Conservation (phyloP, 768 basidiomycete genomes). For the Phanerochaete carnosa region DNA sequence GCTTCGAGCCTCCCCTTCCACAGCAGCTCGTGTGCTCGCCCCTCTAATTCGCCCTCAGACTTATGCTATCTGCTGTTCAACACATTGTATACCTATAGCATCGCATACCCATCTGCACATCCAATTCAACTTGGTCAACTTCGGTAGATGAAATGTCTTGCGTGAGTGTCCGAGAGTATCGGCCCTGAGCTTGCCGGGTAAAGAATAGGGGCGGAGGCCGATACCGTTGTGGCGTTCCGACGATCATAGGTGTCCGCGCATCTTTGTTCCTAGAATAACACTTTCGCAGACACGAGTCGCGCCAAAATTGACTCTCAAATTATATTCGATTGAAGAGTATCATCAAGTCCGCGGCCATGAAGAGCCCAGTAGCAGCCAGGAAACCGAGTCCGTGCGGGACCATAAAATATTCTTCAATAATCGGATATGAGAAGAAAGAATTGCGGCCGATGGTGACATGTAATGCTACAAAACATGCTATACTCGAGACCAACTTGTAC, state of each 20-base stretch:
- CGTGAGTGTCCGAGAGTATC: neutral
- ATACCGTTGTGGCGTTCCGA: neutral
- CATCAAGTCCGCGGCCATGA: neutral
- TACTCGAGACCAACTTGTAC: constrained; percentile 2
- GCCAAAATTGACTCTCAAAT: neutral
- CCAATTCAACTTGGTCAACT: neutral
- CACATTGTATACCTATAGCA: neutral
- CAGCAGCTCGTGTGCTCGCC: constrained; percentile 10
- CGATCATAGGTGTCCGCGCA: neutral
- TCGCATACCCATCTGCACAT: neutral
- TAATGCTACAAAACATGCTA: constrained; percentile 14
- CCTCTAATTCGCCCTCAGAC: neutral
- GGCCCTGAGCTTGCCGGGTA: neutral
- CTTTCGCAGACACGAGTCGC: too few relatives aligned
- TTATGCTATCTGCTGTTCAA: neutral
- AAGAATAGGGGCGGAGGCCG: neutral
- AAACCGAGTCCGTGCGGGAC: neutral
- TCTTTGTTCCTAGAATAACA: neutral
- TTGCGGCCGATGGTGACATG: constrained; percentile 9
- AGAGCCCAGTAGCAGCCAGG: neutral
- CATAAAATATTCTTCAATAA: constrained; percentile 11
- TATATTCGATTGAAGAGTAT: neutral
- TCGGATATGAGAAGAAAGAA: constrained; percentile 8
- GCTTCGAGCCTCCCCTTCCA: neutral
- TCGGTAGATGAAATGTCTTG: neutral